Base-by-base conservation (phyloP, 2,329 filamentous ascomycete species). In the Aureobasidium lini region DNA sequence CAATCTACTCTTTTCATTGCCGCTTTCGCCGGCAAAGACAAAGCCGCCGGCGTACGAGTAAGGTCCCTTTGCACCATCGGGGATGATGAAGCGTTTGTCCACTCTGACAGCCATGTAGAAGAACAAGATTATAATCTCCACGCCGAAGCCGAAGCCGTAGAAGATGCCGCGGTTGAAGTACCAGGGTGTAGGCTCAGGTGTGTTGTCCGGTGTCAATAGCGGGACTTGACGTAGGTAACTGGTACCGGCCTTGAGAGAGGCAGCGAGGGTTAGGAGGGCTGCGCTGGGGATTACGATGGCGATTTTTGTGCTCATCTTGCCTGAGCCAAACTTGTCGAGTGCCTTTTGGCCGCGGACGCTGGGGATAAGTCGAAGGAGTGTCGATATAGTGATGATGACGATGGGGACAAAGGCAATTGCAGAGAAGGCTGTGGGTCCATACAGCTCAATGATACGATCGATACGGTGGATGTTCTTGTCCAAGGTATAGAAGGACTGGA, bases 121-220 rank as follows among this genome's bases (percentile, higher is more conserved):
- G 57, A 79, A 81, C 4, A 93, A 79, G 39, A 90, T 84, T 28
- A 87, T 68, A 42, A 92, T 75, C 72, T 95, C 91, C 39, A 92
- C 77, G 15, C 76, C 76, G 68, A 89, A 95, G 74, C 89, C 88
- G 76, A 94, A 89, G 68, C 84, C 74, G 75, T 94, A 95, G 76
- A 90, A 95, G 66, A 82, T 84, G 1, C 84, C 81, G 70, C 86
- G 88, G 67, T 76, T 76, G 66, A 90, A 81, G 69, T 86, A 93
- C 81, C 85, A 88, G 5, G 85, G 85, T 1, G 88, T 84, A 46
- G 75, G 59, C 67, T 66, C 3, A 77, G 82, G 47, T n/a, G 39
- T 23, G 54, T 32, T 61, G 37, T 39, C 59, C 54, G 28, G 43
- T 47, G 13, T 48, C 36, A n/a, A 62, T 31, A 80, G 28, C 5